Evolutionary conservation across 768 basidiomycete species (phyloP).

Genomic region (Tylopilus subfusipes): DNA sequence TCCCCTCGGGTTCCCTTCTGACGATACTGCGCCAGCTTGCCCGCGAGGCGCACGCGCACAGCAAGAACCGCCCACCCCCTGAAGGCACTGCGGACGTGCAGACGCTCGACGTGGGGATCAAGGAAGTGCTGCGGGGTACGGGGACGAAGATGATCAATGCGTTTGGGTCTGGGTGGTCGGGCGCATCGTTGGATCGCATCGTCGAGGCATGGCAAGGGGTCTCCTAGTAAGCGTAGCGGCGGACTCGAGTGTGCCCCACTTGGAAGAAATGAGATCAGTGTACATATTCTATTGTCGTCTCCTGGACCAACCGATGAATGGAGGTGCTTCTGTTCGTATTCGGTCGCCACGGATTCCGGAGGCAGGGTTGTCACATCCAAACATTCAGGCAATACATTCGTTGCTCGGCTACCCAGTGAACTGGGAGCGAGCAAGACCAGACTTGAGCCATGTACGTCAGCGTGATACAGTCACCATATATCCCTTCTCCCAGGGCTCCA

Average conservation of each 20-base stretch:
- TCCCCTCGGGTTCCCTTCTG: constrained; percentile 68
- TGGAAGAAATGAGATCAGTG: not conserved
- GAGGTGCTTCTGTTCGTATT: too few species aligned
- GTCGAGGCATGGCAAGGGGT: constrained; percentile 50
- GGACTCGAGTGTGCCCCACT: not conserved
- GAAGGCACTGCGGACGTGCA: constrained; percentile 43
- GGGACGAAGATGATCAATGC: constrained; percentile 76
- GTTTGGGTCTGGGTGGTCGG: constrained; percentile 71
- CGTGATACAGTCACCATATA: too few species aligned
- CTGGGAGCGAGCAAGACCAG: not conserved
- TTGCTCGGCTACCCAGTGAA: not conserved
- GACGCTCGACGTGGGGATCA: constrained; percentile 57
- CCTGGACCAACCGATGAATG: not conserved
- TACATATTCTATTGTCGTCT: not conserved
- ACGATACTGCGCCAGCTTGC: constrained; percentile 59
- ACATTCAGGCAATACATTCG: not conserved
- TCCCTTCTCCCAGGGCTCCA: too few species aligned
- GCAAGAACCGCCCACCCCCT: constrained; percentile 45
- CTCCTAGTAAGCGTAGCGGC: not conserved
- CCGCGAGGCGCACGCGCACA: constrained; percentile 57
- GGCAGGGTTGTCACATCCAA: not conserved
- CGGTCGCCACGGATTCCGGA: too few species aligned
- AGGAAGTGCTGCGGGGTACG: constrained; percentile 81
- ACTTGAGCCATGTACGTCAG: not conserved
- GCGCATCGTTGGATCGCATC: constrained; percentile 63